Evolutionary conservation across 352 stramenopile genomes (phyloP), one percentile per base, ranked within the genome.

Genomic region (Pythium aristosporum): DNA sequence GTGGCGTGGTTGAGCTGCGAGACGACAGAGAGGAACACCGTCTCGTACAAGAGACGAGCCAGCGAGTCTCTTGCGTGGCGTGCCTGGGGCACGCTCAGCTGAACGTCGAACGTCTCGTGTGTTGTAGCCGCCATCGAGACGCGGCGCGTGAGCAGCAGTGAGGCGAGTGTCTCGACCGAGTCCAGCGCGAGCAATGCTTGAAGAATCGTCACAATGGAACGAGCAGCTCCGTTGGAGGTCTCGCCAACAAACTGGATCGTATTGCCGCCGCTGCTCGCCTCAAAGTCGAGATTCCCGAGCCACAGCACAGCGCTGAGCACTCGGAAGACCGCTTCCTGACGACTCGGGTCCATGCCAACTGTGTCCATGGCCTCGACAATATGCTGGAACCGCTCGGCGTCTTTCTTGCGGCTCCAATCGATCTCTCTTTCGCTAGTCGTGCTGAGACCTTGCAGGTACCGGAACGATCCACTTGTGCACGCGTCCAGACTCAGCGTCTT

Each of bases 291-390:
- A 42, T 93, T 93, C 15, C 82, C 82, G 11, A 93, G 69, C 80
- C 83, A 90, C 5, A 93, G 61, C 21, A 90, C 74, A 15, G 84
- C 82, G 61, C 80, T 88, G 16, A 93, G 61, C 18, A 88, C 60
- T 32, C 72, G 71, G 54, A 91, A 90, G 50, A 93, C 73, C 11
- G 72, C 39, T 39, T 79, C 74, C 34, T 85, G 82, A 30, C 80
- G 61, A 32, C 72, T 59, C 20, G 64, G 39, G 3, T 73, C 61
- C 20, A 91, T 48, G 7, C 65, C 68, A 34, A 92, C 67, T 12
- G 67, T 69, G 25, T 77, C 73, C 58, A 91, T 71, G 1, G 79
- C 68, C 46, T 72, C 63, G 23, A 87, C 30, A n/a, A 92, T 65
- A 48, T 85, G 74, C 30, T 85, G 68, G 74, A 82, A 91, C 16